phyloP scores from a whole-genome alignment of 345 rosid genomes.

The Eucalyptus albens region DNA sequence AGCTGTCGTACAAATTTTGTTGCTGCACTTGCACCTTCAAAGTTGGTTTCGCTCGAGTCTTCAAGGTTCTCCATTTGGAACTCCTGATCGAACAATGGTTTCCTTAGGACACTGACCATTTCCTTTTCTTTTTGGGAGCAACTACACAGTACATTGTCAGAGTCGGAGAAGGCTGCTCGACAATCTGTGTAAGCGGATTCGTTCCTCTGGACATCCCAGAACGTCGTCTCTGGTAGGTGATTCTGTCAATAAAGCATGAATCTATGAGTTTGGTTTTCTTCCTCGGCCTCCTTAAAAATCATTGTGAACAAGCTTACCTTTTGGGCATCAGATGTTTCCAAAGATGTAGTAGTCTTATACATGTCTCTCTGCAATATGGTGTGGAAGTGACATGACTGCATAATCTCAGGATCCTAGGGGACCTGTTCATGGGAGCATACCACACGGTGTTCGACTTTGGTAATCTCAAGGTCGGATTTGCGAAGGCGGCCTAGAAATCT shows the following conservation, averaged over 20 bases:
- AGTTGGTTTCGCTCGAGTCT: neutral
- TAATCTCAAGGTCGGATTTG: slow-evolving; percentile 40
- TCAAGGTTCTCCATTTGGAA: neutral
- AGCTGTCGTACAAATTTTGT: neutral
- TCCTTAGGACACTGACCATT: neutral
- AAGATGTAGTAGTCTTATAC: neutral
- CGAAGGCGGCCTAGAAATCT: slow-evolving; percentile 13
- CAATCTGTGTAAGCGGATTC: slow-evolving; percentile 41
- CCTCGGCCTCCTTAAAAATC: neutral
- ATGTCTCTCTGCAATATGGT: neutral
- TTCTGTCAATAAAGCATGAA: neutral
- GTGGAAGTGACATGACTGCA: neutral
- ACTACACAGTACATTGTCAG: slow-evolving; percentile 23
- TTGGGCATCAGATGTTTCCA: neutral
- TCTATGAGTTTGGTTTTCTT: neutral
- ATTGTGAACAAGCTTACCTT: neutral
- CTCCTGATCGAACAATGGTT: neutral
- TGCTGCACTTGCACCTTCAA: neutral
- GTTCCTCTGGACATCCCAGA: slow-evolving; percentile 22
- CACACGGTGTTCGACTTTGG: slow-evolving; percentile 52
- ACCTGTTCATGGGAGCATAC: slow-evolving; percentile 40
- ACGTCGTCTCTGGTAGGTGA: slow-evolving; percentile 39
- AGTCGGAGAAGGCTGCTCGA: slow-evolving; percentile 15
- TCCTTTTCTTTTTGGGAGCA: neutral
- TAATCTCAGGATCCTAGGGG: slow-evolving; percentile 42